A percentile compares a stretch with the other conserved stretches of the same genome.
phyloP scores from a whole-genome alignment of 208 protist genomes.

The Crithidia acanthocephali region DNA sequence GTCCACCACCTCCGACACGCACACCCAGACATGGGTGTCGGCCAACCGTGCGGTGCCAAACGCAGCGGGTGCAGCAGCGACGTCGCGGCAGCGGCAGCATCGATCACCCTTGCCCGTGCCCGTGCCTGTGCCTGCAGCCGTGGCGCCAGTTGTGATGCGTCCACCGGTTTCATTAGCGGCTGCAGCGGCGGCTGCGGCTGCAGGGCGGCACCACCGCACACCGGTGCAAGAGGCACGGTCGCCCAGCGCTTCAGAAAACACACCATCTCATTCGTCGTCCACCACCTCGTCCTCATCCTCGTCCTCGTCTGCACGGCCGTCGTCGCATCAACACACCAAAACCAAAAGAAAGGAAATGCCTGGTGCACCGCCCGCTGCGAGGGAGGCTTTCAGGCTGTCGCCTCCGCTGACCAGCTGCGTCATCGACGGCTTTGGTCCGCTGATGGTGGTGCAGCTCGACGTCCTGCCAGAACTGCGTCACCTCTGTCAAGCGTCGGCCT shows the following conservation, averaged over 20 bases:
- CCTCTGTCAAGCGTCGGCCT: too few relatives aligned
- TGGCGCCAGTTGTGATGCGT: background rate
- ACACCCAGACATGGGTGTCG: slow-evolving; percentile 9
- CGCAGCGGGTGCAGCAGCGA: background rate
- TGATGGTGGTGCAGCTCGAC: slow-evolving; percentile 28
- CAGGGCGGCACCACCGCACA: background rate
- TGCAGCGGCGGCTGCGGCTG: background rate
- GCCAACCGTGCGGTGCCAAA: background rate
- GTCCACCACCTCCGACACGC: background rate
- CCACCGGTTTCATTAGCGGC: background rate
- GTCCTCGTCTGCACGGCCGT: background rate
- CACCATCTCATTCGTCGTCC: background rate
- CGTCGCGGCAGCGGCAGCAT: background rate
- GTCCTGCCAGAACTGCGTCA: slow-evolving; percentile 2
- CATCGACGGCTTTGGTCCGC: slow-evolving; percentile 22
- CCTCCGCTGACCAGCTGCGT: background rate
- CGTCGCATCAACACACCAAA: background rate
- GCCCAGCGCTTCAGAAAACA: too few relatives aligned
- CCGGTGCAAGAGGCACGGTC: background rate
- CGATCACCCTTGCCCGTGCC: too few relatives aligned
- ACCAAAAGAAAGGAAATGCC: background rate
- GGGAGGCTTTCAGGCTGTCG: background rate
- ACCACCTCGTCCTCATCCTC: background rate
- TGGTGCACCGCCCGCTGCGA: background rate
- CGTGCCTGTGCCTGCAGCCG: too few relatives aligned